These are phyloP conservation scores for Murraya koenigii DNA, from an alignment of 345 rosid species.

Conservation along the genomic window DNA sequence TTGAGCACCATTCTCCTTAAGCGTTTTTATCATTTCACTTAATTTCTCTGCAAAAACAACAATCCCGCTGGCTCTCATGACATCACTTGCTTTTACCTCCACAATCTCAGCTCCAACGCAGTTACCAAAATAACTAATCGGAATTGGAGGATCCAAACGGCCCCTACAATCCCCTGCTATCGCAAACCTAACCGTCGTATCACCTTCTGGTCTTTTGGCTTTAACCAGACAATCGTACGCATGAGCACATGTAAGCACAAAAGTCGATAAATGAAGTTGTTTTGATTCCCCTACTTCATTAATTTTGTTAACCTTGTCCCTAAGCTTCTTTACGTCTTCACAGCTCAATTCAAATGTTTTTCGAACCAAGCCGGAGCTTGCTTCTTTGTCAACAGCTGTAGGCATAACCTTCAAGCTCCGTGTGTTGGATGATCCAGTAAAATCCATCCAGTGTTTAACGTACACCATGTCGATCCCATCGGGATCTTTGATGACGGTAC, in stretches of 20 bases:
- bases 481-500: neutral
- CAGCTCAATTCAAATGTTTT: conserved; percentile 31
- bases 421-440: neutral
- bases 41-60: conserved; percentile 1
- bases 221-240: conserved; percentile 23
- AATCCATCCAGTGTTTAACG: neutral
- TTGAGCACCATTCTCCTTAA: neutral
- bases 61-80: neutral
- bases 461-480: neutral
- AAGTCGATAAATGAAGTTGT: conserved; percentile 24
- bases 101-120: conserved; percentile 17
- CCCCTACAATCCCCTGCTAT: conserved; percentile 34
- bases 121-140: conserved; percentile 41
- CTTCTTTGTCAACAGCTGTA: neutral
- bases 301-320: conserved; percentile 11
- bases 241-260: conserved; percentile 36
- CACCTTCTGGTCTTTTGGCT: conserved; percentile 22
- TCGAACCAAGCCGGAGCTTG: conserved; percentile 6
- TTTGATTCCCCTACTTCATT: neutral
- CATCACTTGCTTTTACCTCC: conserved; percentile 4
- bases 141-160: conserved; percentile 38
- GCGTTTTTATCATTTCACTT: conserved; percentile 11
- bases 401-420: neutral
- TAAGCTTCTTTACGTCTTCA: conserved; percentile 23
- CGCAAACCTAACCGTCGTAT: conserved; percentile 2